Evolutionary conservation across 2,329 filamentous ascomycete species (phyloP), one percentile per base, ranked within the genome.

Genomic region (Knufia fluminis): DNA sequence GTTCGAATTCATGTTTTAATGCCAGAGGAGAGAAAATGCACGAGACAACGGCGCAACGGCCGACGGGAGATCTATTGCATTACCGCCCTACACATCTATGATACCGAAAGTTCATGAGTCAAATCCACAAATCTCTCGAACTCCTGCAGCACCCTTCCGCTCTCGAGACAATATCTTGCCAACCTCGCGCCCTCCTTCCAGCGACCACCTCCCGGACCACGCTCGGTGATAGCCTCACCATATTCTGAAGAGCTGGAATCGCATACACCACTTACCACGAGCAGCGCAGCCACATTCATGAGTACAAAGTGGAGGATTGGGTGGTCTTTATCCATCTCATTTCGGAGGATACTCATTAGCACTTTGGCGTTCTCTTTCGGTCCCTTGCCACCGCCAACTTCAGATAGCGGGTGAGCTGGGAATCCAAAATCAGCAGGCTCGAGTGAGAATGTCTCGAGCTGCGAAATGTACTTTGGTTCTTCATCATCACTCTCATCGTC

Each of bases 171-270:
- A 86, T 87, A 94, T 60, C 84, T 80, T 14, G 92, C 92, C 63
- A 88, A 78, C 59, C 91, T 75, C 12, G 96, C 79, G 46, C 91
- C 92, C 64, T 96, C 91, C 71, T 94, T 98, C 92, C 92, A 98
- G 61, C 91, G 78, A 50, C 86, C 80, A 12, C 86, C 86, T 9
- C 85, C 90, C 3, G 90, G 90, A 0, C 92, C 91, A 42, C 84
- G 75, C 64, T 97, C 90, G 14, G 71, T 79, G 54, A 94, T 78
- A 41, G 95, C 87, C 36, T 82, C 75, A 0, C 87, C 86, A 60
- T 91, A 85, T 60, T 94, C 87, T 63, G 86, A 94, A 26, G 45
- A 39, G 51, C 94, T 85, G 0, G 84, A 80, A 56, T 97, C 91
- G 63, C 89, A 94, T 28, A 95, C 74, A 2, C 92, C 92, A 1